phyloP scores from a whole-genome alignment of 129 eudicot genomes.

The Deinandra increscens region DNA sequence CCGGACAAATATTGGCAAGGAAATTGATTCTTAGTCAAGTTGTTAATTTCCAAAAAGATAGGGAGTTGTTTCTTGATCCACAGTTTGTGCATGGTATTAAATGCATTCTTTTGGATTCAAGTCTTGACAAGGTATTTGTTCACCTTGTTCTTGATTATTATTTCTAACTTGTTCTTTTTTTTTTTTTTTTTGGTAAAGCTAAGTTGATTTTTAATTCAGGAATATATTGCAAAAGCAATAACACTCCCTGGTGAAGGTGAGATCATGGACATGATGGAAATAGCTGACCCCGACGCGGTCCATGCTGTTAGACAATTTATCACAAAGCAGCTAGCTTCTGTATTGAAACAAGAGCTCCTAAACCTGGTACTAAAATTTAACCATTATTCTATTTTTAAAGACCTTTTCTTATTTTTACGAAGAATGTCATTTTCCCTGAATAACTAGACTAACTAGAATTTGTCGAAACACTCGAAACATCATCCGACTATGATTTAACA shows the following conservation, averaged over 20 bases:
- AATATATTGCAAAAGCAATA: constrained; percentile 89
- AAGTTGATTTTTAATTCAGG: constrained; percentile 39
- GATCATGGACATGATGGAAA: constrained; percentile 94
- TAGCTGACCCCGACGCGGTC: constrained; percentile 98
- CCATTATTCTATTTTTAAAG: background rate
- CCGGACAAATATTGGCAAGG: constrained; percentile 84
- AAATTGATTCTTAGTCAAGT: constrained; percentile 82
- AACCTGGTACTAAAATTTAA: constrained; percentile 41
- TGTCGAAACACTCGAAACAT: too few relatives aligned
- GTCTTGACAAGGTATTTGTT: constrained; percentile 78
- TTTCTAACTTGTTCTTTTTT: background rate
- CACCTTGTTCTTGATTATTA: background rate
- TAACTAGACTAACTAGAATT: background rate
- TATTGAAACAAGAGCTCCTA: constrained; percentile 60
- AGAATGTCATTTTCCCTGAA: background rate
- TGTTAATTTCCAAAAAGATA: constrained; percentile 68
- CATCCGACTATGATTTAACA: too few relatives aligned
- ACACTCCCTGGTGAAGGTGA: constrained; percentile 95
- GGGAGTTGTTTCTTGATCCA: constrained; percentile 62
- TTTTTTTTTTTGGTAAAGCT: background rate
- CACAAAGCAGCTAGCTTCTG: constrained; percentile 78
- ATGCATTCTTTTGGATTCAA: constrained; percentile 65
- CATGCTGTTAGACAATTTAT: constrained; percentile 85
- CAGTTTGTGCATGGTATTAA: constrained; percentile 72
- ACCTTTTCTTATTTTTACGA: background rate